Conservation (phyloP, 1,284 basidiomycete species). For the Apiotrichum domesticum region DNA sequence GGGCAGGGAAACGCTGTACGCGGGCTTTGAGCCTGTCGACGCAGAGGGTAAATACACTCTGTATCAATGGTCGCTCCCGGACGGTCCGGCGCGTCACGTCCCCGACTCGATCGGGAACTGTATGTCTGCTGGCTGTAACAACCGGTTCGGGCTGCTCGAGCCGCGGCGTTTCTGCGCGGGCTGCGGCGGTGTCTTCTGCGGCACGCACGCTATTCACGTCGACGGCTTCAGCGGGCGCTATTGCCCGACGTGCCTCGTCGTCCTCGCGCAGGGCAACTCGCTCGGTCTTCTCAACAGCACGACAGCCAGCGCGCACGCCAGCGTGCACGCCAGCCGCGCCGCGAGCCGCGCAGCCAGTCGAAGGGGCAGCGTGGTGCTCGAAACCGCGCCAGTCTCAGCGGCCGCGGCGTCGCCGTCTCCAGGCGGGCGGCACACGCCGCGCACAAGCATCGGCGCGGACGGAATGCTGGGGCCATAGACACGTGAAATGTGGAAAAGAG, state of each 20-base stretch:
- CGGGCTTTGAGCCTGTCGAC: slow-evolving; percentile 28
- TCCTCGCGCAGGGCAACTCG: slow-evolving; percentile 28
- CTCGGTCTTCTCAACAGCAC: slow-evolving; percentile 21
- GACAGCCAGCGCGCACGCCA: neutral
- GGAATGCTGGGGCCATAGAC: too few species aligned
- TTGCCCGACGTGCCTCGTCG: slow-evolving; percentile 38
- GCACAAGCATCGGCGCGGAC: neutral
- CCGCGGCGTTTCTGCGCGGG: slow-evolving; percentile 44
- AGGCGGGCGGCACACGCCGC: neutral
- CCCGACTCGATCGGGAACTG: slow-evolving; percentile 32
- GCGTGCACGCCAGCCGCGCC: neutral
- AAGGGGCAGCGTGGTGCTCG: neutral
- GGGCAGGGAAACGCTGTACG: slow-evolving; percentile 42
- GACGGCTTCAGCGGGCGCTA: slow-evolving; percentile 39
- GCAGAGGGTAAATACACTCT: slow-evolving; percentile 25
- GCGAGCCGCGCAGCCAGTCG: neutral
- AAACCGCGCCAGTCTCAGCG: neutral
- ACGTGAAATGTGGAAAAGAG: too few species aligned
- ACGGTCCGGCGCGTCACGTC: slow-evolving; percentile 40
- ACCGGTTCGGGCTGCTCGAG: slow-evolving; percentile 43
- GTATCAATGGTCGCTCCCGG: slow-evolving; percentile 46
- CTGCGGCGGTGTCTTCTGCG: slow-evolving; percentile 46
- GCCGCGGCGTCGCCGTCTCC: too few species aligned
- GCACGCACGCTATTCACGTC: slow-evolving; percentile 40
- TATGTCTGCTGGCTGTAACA: slow-evolving; percentile 36